A percentile compares a stretch with the other conserved stretches of the same genome.
Conservation (phyloP, 192 early-diverging fungal species). For the Thamnidium elegans region DNA sequence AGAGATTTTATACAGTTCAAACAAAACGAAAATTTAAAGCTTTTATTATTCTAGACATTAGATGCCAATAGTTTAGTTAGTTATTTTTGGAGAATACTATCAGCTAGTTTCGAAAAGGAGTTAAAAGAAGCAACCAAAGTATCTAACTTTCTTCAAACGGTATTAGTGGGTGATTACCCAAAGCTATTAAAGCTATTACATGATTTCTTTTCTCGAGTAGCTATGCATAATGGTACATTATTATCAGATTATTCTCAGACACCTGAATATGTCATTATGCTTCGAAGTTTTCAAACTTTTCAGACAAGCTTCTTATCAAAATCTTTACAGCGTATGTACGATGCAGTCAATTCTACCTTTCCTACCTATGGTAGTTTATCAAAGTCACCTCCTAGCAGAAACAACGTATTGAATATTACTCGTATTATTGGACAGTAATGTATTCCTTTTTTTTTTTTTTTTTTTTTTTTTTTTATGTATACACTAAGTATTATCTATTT, state of each 20-base stretch:
- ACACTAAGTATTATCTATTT: conserved; percentile 7
- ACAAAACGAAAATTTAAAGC: background rate
- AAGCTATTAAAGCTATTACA: conserved; percentile 46
- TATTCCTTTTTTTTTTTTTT: background rate
- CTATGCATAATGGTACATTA: conserved; percentile 39
- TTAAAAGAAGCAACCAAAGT: conserved; percentile 50
- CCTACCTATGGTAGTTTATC: conserved; percentile 44
- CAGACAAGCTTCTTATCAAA: conserved; percentile 50
- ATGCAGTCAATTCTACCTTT: conserved; percentile 60
- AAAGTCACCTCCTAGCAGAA: conserved; percentile 37
- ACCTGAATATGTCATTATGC: conserved; percentile 42
- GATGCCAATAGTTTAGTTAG: conserved; percentile 48
- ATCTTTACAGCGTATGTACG: conserved; percentile 58
- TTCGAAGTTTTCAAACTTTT: conserved; percentile 34
- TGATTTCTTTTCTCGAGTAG: conserved; percentile 54
- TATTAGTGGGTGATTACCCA: conserved; percentile 53
- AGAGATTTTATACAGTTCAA: background rate
- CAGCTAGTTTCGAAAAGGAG: conserved; percentile 51
- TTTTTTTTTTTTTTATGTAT: background rate
- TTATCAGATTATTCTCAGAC: conserved; percentile 49
- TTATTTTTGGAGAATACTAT: conserved; percentile 53
- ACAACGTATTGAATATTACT: conserved; percentile 56
- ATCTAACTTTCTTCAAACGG: conserved; percentile 51
- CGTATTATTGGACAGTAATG: conserved; percentile 55
- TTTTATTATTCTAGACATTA: conserved; percentile 29